These are phyloP conservation scores for Fusarium liriodendri DNA, from an alignment of 2,329 filamentous ascomycete species.

Conservation along the genomic window DNA sequence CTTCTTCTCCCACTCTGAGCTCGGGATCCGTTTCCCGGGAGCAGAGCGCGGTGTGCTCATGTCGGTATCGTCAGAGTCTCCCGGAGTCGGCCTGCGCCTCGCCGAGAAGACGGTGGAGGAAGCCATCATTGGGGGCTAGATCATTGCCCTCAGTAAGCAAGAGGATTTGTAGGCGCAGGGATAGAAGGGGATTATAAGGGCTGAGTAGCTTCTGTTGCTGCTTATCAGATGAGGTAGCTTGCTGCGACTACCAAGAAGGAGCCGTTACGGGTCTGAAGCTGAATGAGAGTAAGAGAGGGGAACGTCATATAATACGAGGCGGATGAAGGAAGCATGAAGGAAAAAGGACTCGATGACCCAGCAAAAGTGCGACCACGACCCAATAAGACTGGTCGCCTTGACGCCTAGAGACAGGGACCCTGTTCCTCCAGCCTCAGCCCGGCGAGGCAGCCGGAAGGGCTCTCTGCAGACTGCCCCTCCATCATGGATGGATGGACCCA, in stretches of 20 bases:
- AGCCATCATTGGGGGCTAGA: constrained; percentile 33
- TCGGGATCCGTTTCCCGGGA: constrained; percentile 48
- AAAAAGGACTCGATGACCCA: neutral
- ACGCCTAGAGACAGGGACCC: neutral
- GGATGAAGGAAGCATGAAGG: neutral
- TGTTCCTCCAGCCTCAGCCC: neutral
- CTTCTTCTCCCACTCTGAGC: constrained; percentile 49
- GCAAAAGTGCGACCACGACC: neutral
- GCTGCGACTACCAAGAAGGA: neutral
- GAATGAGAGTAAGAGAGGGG: neutral
- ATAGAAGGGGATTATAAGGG: neutral
- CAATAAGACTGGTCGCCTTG: neutral
- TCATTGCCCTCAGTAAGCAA: constrained; percentile 8
- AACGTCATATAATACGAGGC: constrained; percentile 15
- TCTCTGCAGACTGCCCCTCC: neutral
- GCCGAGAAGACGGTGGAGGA: constrained; percentile 35
- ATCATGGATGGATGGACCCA: neutral
- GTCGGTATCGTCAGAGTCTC: constrained; percentile 46
- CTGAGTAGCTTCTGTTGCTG: neutral
- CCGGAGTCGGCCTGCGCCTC: constrained; percentile 40
- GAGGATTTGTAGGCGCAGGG: constrained; percentile 2
- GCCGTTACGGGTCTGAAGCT: neutral
- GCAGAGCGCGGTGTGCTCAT: constrained; percentile 39
- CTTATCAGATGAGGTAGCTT: neutral
- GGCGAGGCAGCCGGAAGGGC: constrained; percentile 20